Base-by-base conservation (phyloP, 768 basidiomycete genomes). In the Leccinellum rugosiceps region DNA sequence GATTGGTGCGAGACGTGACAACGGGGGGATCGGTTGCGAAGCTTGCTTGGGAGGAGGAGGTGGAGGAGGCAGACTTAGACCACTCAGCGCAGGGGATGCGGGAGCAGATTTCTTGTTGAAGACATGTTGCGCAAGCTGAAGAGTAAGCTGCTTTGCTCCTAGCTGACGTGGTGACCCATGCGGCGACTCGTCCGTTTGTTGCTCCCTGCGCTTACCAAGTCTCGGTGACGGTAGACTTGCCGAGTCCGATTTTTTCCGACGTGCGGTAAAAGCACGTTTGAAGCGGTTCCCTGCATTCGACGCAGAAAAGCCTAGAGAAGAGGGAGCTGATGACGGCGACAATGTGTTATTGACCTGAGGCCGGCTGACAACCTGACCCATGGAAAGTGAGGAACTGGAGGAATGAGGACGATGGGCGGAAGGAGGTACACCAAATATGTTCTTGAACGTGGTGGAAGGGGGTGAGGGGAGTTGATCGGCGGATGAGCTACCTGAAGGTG, bases 111-210 rank as follows among this genome's bases (percentile, higher is more conserved):
- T 77, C 67, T 66, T 74, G 53, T 72, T 72, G 64, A 83, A 78
- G 41, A 78, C 77, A 60, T 79, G 78, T 54, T 79, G 74, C n/a
- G 81, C 77, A 50, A 80, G 69, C 56, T 77, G 72, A 21, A 74
- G 71, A 49, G 78, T 72, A 56, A 76, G 68, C 56, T 74, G 73
- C 62, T 67, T 67, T 59, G 68, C 69, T 52, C 63, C 72, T 9
- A 57, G 66, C 58, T 61, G 72, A 58, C 68, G 68, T 30, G 58
- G 15, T 30, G 65, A 52, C 26, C 51, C 63, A 35, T 50, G 58
- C 13, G 53, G 26, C 15, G 53, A 59, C 30, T 64, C 67, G 26
- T 69, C 67, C 19, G 54, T 48, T 51, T 63, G 64, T 6, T 55
- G 58, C 21, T 63, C 64, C 54, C 61, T 68, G 38, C 48, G 61